Conservation (phyloP, 2,329 filamentous ascomycete genomes). For the Alternaria ethzedia region DNA sequence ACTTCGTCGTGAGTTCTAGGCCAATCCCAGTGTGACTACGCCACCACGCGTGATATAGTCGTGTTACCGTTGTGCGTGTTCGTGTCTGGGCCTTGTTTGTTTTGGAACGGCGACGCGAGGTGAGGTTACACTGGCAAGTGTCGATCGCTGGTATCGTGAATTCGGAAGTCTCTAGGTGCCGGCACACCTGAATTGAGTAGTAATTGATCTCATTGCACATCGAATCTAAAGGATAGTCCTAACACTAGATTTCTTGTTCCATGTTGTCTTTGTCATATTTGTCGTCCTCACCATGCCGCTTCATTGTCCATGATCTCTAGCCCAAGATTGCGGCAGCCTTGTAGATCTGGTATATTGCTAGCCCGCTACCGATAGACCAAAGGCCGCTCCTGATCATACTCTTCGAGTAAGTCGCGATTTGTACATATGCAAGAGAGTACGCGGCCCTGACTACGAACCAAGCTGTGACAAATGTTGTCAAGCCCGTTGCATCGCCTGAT, state of each 20-base stretch:
- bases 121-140: neutral
- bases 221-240: neutral
- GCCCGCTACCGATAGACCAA: conserved; percentile 18
- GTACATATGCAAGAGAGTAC: conserved; percentile 29
- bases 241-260: neutral
- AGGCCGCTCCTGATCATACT: conserved; percentile 28
- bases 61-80: neutral
- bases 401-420: conserved; percentile 24
- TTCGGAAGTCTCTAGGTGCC: neutral
- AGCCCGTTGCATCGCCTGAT: conserved; percentile 23
- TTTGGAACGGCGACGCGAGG: neutral
- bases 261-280: neutral
- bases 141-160: neutral
- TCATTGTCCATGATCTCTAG: neutral
- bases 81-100: neutral
- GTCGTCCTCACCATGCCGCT: neutral
- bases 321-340: conserved; percentile 30
- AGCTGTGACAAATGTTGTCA: conserved; percentile 25
- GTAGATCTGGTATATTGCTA: conserved; percentile 29
- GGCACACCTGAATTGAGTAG: neutral
- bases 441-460: conserved; percentile 27
- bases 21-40: neutral
- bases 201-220: neutral
- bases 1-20: neutral
- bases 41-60: neutral